phyloP scores from a whole-genome alignment of 2,329 filamentous ascomycete genomes.

The Aspergillus aculeatinus region DNA sequence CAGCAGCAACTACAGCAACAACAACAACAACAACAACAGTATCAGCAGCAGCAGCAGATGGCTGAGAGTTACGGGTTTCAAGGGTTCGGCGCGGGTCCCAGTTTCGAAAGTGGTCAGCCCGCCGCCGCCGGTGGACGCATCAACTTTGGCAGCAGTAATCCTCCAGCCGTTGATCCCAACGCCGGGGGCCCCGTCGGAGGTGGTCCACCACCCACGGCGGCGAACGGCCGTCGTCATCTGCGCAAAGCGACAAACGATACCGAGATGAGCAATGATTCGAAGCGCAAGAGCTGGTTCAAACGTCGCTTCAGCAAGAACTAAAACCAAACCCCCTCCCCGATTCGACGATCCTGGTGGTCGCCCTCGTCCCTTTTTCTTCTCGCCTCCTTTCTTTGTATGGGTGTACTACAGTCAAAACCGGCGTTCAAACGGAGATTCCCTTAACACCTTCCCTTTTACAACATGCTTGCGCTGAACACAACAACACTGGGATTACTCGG shows the following conservation, averaged over 20 bases:
- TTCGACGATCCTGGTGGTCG: background rate
- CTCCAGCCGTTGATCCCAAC: conserved; percentile 23
- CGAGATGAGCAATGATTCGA: conserved; percentile 51
- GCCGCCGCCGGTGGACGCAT: conserved; percentile 14
- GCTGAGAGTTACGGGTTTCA: conserved; percentile 65
- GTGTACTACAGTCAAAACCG: conserved; percentile 8
- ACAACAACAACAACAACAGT: conserved; percentile 29
- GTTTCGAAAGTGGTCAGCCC: conserved; percentile 32
- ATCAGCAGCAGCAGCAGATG: conserved; percentile 42
- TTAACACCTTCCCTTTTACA: background rate
- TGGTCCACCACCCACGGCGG: conserved; percentile 17
- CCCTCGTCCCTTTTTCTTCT: background rate
- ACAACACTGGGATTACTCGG: conserved; percentile 4
- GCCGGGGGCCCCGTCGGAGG: conserved; percentile 29
- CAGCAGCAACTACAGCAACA: conserved; percentile 34
- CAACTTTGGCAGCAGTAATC: conserved; percentile 14
- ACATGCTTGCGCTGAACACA: background rate
- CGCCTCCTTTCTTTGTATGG: conserved; percentile 3
- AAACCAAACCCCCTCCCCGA: conserved; percentile 15
- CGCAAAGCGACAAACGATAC: conserved; percentile 25
- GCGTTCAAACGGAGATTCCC: conserved; percentile 14
- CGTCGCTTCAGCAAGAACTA: conserved; percentile 67
- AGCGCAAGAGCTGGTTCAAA: conserved; percentile 88
- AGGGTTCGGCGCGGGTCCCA: conserved; percentile 47
- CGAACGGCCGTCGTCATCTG: conserved; percentile 21